Base-by-base conservation (phyloP, 225 moss, liverwort and hornwort species). In the Polytrichum commune region DNA sequence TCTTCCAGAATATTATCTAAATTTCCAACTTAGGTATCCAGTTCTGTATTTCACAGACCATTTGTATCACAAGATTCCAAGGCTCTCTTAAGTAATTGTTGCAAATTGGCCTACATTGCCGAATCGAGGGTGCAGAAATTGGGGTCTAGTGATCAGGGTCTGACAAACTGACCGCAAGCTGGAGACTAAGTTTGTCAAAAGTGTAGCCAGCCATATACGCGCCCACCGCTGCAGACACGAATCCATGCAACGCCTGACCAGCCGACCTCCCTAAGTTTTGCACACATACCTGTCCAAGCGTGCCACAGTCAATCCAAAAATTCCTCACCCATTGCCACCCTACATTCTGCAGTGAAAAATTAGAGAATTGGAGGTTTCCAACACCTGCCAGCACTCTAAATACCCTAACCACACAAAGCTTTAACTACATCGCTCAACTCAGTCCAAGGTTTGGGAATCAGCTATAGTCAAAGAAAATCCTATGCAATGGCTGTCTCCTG, bases 211-310 rank as follows among this genome's bases (percentile, higher is more conserved):
- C 81, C 78, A 83, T 79, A 74, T 79, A 92, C 1, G 84, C 84
- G 65, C 78, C 80, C 7, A 90, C 90, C 19, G 83, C 86, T 70
- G 90, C 82, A 67, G 69, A 71, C 1, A 89, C 90, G 64, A 93
- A 93, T 56, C 78, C 90, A 71, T 93, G 80, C 72, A 93, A 73
- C 19, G 88, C 90, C 76, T 77, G 72, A 62, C 70, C 90, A 55
- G 92, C 85, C 62, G 92, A 90, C 74, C 92, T 80, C 65, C 92
- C 92, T 85, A 88, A 74, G 67, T 93, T 93, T 67, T 90, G 88
- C 28, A 93, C 81, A 64, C 88, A 88, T 63, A 90, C 72, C 88
- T 90, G 88, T 18, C 19, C 19, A 23, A 58, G n/a, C 38, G 2
- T 38, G 27, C 7, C 16, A n/a, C 18, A 67, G 7, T 28, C 38